Conservation (phyloP, 1,284 basidiomycete species). For the Melampsora larici-populina region DNA sequence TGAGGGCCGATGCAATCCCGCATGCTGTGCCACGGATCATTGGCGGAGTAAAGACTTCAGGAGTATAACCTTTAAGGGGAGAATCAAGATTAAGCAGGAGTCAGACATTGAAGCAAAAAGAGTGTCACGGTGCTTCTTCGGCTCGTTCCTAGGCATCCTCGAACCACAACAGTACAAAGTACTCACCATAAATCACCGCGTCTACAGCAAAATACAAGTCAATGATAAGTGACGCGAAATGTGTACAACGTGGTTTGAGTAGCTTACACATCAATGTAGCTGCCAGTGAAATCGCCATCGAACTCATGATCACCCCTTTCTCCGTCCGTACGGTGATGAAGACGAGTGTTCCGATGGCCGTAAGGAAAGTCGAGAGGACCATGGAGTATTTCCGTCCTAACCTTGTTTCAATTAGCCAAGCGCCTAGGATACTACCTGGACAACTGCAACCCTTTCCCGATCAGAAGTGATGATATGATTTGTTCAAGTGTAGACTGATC, state of each 20-base stretch:
- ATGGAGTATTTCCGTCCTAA: conserved; percentile 75
- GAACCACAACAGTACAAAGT: background rate
- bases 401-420: conserved; percentile 75
- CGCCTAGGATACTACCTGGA: conserved; percentile 66
- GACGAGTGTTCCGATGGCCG: conserved; percentile 70
- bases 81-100: too few species aligned
- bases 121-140: background rate
- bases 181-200: conserved; percentile 42
- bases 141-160: background rate
- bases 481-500: conserved; percentile 60
- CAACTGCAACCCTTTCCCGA: conserved; percentile 11
- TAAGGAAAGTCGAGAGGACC: conserved; percentile 74
- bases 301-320: conserved; percentile 68
- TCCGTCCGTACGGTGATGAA: conserved; percentile 67
- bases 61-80: conserved; percentile 31
- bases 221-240: background rate
- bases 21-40: conserved; percentile 81
- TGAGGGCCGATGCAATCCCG: conserved; percentile 83
- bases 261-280: conserved; percentile 65
- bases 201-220: conserved; percentile 7
- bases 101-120: background rate
- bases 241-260: conserved; percentile 72
- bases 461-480: background rate
- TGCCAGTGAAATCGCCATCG: conserved; percentile 74
- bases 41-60: conserved; percentile 35